phyloP scores from a whole-genome alignment of 2,329 filamentous ascomycete species.

The Xylaria hypoxylon region DNA sequence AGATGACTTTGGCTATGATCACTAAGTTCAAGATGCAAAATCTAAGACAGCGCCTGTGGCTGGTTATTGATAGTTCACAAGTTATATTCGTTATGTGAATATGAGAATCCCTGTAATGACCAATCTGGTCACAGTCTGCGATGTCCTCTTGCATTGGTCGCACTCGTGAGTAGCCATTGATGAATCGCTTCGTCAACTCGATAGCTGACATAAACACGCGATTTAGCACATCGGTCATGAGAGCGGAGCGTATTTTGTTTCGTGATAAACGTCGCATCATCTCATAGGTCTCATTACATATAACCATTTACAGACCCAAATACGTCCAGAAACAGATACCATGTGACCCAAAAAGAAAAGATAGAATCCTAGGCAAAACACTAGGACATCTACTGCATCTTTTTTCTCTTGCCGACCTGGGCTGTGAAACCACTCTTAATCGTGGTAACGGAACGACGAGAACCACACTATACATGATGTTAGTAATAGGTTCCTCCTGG shows the following conservation, averaged over 20 bases:
- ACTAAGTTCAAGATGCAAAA: neutral
- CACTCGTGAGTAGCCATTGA: neutral
- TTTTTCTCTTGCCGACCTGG: slow-evolving; percentile 98
- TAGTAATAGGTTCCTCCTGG: slow-evolving; percentile 8
- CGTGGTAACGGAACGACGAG: slow-evolving; percentile 88
- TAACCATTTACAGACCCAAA: slow-evolving; percentile 23
- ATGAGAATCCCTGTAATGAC: neutral
- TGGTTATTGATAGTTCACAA: neutral
- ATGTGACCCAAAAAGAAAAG: slow-evolving; percentile 23
- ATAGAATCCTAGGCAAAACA: slow-evolving; percentile 15
- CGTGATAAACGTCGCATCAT: slow-evolving; percentile 25
- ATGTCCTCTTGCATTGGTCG: neutral
- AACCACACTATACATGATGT: slow-evolving; percentile 64
- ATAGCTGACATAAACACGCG: neutral
- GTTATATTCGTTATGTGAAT: neutral
- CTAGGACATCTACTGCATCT: slow-evolving; percentile 69
- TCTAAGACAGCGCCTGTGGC: neutral
- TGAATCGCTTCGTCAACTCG: neutral
- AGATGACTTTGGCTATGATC: neutral
- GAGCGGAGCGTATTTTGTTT: neutral
- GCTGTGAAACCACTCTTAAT: slow-evolving; percentile 99
- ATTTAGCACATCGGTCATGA: slow-evolving; percentile 5
- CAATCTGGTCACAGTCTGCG: neutral
- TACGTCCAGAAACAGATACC: slow-evolving; percentile 34
- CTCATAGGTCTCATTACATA: slow-evolving; percentile 32